Evolutionary conservation across 768 basidiomycete genomes (phyloP).

Genomic region (Ramaria sp.): DNA sequence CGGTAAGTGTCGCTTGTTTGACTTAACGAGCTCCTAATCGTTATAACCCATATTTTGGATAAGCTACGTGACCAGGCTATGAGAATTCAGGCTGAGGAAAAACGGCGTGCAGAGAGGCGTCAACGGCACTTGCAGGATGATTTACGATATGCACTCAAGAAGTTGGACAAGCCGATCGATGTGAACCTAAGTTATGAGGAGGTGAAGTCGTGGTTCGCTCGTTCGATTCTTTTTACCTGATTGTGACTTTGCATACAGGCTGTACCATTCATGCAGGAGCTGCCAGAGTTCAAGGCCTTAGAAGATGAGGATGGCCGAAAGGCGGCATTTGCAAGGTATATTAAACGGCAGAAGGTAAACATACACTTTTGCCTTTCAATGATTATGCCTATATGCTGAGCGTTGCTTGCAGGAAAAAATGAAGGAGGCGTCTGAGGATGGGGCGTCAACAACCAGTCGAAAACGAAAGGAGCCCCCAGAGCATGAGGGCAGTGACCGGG

Average conservation of each 20-base stretch:
- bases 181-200: conserved; percentile 69
- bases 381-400: background rate
- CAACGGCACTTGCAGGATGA: conserved; percentile 90
- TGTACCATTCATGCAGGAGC: conserved; percentile 64
- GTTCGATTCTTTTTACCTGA: background rate
- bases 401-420: conserved; percentile 53
- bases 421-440: conserved; percentile 63
- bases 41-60: conserved; percentile 1
- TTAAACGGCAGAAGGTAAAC: conserved; percentile 80
- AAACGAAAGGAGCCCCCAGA: conserved; percentile 66
- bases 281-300: conserved; percentile 79
- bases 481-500: conserved; percentile 30
- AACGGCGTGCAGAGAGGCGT: conserved; percentile 71
- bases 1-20: conserved; percentile 36
- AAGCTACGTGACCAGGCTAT: conserved; percentile 65
- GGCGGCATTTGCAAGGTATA: conserved; percentile 76
- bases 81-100: conserved; percentile 78
- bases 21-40: conserved; percentile 1
- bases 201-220: conserved; percentile 34
- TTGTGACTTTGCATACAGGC: conserved; percentile 31
- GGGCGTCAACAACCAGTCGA: conserved; percentile 67
- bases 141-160: conserved; percentile 89
- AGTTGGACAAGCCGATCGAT: conserved; percentile 74
- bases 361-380: background rate
- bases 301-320: conserved; percentile 81